Conservation (phyloP, 179 eudicot genomes). For the Pouteria campechiana region DNA sequence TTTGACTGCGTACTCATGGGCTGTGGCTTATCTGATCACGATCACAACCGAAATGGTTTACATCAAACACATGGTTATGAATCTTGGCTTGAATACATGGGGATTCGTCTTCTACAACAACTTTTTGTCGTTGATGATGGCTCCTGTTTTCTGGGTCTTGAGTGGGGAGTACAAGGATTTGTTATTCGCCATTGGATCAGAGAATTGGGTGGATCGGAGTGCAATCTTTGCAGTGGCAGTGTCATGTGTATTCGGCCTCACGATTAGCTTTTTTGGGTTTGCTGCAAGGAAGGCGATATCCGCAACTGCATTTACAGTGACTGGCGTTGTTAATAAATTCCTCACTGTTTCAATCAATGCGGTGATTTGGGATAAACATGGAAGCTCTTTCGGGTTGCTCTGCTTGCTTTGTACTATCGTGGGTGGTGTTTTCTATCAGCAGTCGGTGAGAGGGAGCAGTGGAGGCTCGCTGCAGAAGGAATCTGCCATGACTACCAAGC, state of each 20-base stretch:
- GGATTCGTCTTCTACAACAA: conserved; percentile 89
- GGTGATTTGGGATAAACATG: conserved; percentile 96
- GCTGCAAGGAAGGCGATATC: conserved; percentile 84
- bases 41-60: conserved; percentile 97
- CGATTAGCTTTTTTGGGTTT: conserved; percentile 94
- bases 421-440: conserved; percentile 93
- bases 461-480: conserved; percentile 34
- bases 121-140: conserved; percentile 83
- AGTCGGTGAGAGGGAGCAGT: conserved; percentile 57
- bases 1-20: conserved; percentile 90
- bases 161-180: conserved; percentile 90
- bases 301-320: conserved; percentile 95
- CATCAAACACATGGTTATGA: conserved; percentile 95
- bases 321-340: conserved; percentile 95
- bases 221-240: conserved; percentile 65
- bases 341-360: conserved; percentile 84
- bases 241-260: conserved; percentile 85
- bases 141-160: conserved; percentile 74
- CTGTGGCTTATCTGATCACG: conserved; percentile 77
- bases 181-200: conserved; percentile 31
- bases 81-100: conserved; percentile 94
- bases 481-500: conserved; percentile 31
- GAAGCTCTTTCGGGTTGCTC: conserved; percentile 79
- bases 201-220: conserved; percentile 42
- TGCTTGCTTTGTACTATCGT: conserved; percentile 73